phyloP scores from a whole-genome alignment of 2,329 filamentous ascomycete species.

The Fusarium austroafricanum region DNA sequence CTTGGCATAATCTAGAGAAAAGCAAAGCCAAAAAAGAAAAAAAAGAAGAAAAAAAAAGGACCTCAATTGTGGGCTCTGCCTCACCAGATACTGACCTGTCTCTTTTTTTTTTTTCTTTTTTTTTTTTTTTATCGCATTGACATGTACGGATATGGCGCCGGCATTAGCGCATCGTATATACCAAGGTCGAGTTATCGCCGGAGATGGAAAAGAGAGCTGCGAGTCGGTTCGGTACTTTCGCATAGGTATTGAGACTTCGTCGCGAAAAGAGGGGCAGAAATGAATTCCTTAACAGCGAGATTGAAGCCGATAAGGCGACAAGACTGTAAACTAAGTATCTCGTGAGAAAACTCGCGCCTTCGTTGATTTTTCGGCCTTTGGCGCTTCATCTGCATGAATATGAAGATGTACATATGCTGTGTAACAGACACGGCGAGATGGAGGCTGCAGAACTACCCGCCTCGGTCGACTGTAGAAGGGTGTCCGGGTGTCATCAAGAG shows the following conservation, averaged over 20 bases:
- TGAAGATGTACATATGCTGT: neutral
- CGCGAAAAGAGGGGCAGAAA: neutral
- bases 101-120: neutral
- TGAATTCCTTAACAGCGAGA: slow-evolving; percentile 1
- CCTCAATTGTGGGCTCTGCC: neutral
- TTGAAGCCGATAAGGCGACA: slow-evolving; percentile 2
- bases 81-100: neutral
- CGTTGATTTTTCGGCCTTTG: slow-evolving; percentile 20
- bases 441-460: slow-evolving; percentile 34
- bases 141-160: neutral
- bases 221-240: too few species aligned
- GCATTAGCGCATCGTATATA: neutral
- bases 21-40: neutral
- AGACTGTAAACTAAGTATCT: neutral
- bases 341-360: slow-evolving; percentile 14
- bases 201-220: neutral
- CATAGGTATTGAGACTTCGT: neutral
- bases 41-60: neutral
- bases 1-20: neutral
- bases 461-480: slow-evolving; percentile 21
- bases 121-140: neutral
- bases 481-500: neutral
- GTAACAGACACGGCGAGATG: slow-evolving; percentile 25
- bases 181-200: neutral
- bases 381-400: neutral